Percentiles rank a stretch among this genome's conserved stretches.
Conservation (phyloP, 2,329 filamentous ascomycete genomes). For the Aaosphaeria arxii region DNA sequence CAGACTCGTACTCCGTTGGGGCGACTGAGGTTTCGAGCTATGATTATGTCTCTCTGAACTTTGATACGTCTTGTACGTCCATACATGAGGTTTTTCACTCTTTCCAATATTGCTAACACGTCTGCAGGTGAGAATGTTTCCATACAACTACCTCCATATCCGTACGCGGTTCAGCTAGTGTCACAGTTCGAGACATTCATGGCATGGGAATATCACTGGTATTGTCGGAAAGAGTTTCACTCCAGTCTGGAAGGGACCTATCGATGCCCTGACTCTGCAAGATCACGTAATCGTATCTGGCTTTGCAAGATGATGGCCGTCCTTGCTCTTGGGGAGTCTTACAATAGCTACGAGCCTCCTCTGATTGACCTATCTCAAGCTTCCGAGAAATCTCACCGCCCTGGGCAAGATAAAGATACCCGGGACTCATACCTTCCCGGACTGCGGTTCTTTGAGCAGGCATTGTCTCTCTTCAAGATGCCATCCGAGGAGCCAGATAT, state of each 20-base stretch:
- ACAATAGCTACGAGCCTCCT: background rate
- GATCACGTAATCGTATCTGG: conserved; percentile 1
- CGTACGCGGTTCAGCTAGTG: conserved; percentile 1
- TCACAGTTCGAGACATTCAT: conserved; percentile 1
- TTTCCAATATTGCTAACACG: background rate
- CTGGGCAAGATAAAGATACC: background rate
- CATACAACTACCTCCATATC: conserved; percentile 1
- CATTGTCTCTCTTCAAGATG: conserved; percentile 1
- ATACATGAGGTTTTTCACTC: background rate
- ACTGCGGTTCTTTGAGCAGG: conserved; percentile 1
- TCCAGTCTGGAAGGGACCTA: background rate
- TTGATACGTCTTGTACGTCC: background rate
- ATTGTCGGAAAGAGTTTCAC: background rate
- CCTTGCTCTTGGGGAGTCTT: conserved; percentile 1
- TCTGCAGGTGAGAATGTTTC: background rate
- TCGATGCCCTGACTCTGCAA: background rate
- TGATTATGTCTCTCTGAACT: background rate
- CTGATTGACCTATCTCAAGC: background rate
- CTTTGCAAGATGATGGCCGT: conserved; percentile 1
- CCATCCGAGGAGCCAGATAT: conserved; percentile 1
- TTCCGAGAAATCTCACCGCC: background rate
- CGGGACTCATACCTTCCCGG: background rate
- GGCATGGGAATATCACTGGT: conserved; percentile 2
- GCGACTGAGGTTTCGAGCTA: background rate
- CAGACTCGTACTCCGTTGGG: background rate